Percentiles rank a stretch among this genome's conserved stretches.
phyloP scores from a whole-genome alignment of 345 rosid genomes.

The Diplotaxis tenuifolia region DNA sequence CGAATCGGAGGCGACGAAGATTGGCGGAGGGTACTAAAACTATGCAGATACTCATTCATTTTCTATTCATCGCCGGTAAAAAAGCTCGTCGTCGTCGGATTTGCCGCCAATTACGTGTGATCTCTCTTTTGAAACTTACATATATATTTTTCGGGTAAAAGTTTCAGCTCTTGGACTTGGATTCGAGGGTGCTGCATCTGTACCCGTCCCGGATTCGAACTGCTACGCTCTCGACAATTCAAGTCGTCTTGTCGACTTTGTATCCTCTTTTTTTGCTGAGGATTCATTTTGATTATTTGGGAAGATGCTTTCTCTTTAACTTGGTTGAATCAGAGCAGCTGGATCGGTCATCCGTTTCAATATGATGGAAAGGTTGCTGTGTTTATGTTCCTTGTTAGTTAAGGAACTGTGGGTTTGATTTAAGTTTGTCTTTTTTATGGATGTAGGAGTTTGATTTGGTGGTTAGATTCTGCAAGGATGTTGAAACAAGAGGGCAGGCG shows the following conservation, averaged over 20 bases:
- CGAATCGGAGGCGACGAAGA: slow-evolving; percentile 14
- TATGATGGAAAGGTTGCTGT: slow-evolving; percentile 75
- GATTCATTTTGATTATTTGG: slow-evolving; percentile 42
- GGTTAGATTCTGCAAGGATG: slow-evolving; percentile 90
- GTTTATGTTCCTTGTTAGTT: background rate
- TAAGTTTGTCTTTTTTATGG: slow-evolving; percentile 3
- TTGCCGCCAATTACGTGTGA: slow-evolving; percentile 10
- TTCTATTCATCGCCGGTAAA: slow-evolving; percentile 40
- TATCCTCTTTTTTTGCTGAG: slow-evolving; percentile 74
- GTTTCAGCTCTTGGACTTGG: slow-evolving; percentile 47
- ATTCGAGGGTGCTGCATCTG: slow-evolving; percentile 39
- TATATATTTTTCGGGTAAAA: background rate
- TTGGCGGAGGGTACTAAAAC: slow-evolving; percentile 13
- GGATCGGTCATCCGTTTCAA: slow-evolving; percentile 62
- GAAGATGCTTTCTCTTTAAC: slow-evolving; percentile 45
- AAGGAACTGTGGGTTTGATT: background rate
- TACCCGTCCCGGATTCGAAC: slow-evolving; percentile 59
- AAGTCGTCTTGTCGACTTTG: slow-evolving; percentile 87
- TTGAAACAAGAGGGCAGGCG: slow-evolving; percentile 75
- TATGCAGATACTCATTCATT: slow-evolving; percentile 35
- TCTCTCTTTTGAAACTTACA: background rate
- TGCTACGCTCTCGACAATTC: slow-evolving; percentile 89
- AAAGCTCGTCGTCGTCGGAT: background rate
- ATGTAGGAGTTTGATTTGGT: slow-evolving; percentile 68
- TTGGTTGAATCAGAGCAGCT: slow-evolving; percentile 53